Evolutionary conservation across 2,329 filamentous ascomycete species (phyloP).

Genomic region (Colletotrichum caudatum): DNA sequence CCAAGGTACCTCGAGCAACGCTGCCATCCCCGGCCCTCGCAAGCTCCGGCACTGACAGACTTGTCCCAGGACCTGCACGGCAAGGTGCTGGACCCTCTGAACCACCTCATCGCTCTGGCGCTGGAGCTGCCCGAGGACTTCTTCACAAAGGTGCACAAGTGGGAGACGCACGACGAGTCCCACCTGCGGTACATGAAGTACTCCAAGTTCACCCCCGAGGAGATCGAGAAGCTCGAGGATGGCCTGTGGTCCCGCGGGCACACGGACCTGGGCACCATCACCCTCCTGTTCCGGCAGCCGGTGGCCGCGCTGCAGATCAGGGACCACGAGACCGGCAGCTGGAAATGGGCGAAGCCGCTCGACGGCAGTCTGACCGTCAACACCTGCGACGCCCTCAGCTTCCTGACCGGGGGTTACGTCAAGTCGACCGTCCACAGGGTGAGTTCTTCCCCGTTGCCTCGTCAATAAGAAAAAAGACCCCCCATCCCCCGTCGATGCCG

Average conservation of each 20-base stretch:
- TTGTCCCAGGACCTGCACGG: constrained; percentile 53
- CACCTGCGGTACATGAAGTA: constrained; percentile 75
- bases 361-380: constrained; percentile 65
- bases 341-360: constrained; percentile 64
- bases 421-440: constrained; percentile 58
- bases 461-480: too few relatives aligned
- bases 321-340: constrained; percentile 58
- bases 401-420: constrained; percentile 61
- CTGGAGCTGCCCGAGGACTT: constrained; percentile 71
- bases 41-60: not conserved
- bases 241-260: constrained; percentile 62
- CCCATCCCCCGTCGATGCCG: too few relatives aligned
- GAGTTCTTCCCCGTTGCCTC: not conserved
- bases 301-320: constrained; percentile 68
- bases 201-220: constrained; percentile 60
- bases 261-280: constrained; percentile 68
- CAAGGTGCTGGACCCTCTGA: constrained; percentile 67
- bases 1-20: constrained; percentile 50
- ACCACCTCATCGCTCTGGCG: constrained; percentile 71
- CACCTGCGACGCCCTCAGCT: constrained; percentile 61
- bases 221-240: constrained; percentile 57
- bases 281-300: constrained; percentile 69
- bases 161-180: constrained; percentile 68
- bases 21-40: not conserved
- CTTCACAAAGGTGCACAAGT: constrained; percentile 64